Evolutionary conservation across 2,329 filamentous ascomycete genomes (phyloP).

Genomic region (Beauveria asiatica): DNA sequence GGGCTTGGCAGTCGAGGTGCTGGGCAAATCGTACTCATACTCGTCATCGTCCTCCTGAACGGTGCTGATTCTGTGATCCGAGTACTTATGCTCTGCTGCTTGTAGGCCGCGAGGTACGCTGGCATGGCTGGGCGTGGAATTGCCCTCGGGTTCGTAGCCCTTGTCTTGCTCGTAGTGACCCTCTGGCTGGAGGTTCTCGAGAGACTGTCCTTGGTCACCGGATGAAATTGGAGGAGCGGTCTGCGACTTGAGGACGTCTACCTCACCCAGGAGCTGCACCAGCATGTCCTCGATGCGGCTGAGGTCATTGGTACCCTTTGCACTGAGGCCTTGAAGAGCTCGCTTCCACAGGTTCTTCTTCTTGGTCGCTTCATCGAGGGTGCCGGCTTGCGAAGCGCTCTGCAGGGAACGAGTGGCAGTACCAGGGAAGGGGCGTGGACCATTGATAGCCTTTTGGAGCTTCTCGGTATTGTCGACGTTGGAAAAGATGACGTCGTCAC

Average conservation of each 20-base stretch:
- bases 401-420: conserved; percentile 52
- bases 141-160: conserved; percentile 80
- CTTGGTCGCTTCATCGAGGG: conserved; percentile 56
- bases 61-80: conserved; percentile 80
- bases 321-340: conserved; percentile 82
- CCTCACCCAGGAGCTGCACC: conserved; percentile 82
- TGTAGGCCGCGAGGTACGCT: conserved; percentile 62
- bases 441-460: conserved; percentile 73
- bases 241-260: conserved; percentile 69
- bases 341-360: conserved; percentile 90
- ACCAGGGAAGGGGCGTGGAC: conserved; percentile 74
- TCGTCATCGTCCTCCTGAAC: conserved; percentile 80
- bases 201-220: conserved; percentile 52
- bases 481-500: conserved; percentile 76
- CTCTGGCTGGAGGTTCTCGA: conserved; percentile 57
- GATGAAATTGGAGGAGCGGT: conserved; percentile 32
- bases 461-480: conserved; percentile 83
- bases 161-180: conserved; percentile 58
- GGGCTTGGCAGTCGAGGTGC: conserved; percentile 24
- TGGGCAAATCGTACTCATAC: conserved; percentile 44
- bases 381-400: conserved; percentile 46
- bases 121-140: conserved; percentile 56
- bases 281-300: conserved; percentile 86
- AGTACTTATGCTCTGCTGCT: conserved; percentile 47
- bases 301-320: conserved; percentile 81